Percentiles rank a stretch among this genome's conserved stretches.
Evolutionary conservation across 768 basidiomycete species (phyloP).

Genomic region (Myochromella boudieri): DNA sequence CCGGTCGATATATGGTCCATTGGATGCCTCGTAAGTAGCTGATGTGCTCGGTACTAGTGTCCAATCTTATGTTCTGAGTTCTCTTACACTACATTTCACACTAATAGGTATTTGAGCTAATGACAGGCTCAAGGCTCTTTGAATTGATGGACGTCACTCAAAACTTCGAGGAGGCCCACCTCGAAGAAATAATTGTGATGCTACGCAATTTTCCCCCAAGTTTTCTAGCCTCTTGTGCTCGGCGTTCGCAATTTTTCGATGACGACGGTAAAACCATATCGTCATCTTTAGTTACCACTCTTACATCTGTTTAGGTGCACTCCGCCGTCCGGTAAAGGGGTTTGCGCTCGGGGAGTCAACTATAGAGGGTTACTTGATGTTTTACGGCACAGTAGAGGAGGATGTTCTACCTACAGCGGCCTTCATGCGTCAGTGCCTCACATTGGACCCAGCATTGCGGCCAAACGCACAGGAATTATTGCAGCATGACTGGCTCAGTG

Average conservation of each 20-base stretch:
- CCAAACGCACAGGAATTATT: constrained; percentile 19
- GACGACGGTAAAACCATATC: constrained; percentile 11
- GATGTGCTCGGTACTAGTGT: not conserved
- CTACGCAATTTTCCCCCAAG: constrained; percentile 18
- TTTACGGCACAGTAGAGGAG: constrained; percentile 3
- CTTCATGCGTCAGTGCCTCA: constrained; percentile 20
- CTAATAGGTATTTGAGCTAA: constrained; percentile 13
- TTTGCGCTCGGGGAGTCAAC: no score
- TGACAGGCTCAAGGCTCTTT: not conserved
- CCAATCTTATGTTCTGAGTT: not conserved
- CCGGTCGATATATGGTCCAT: constrained; percentile 27
- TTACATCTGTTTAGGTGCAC: no score
- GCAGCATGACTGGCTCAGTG: no score
- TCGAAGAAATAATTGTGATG: constrained; percentile 19
- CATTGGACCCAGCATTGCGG: constrained; percentile 16
- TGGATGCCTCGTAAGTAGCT: constrained; percentile 22
- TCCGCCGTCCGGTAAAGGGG: no score
- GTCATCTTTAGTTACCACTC: not conserved
- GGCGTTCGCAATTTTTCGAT: constrained; percentile 16
- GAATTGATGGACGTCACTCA: not conserved
- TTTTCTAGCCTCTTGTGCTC: constrained; percentile 17
- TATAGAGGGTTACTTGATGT: no score
- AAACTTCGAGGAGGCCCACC: constrained; percentile 8
- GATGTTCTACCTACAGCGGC: no score
- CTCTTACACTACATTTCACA: no score